Percentiles rank a stretch among this genome's conserved stretches.
Evolutionary conservation across 768 basidiomycete genomes (phyloP).

Genomic region (Tylopilus balloui): DNA sequence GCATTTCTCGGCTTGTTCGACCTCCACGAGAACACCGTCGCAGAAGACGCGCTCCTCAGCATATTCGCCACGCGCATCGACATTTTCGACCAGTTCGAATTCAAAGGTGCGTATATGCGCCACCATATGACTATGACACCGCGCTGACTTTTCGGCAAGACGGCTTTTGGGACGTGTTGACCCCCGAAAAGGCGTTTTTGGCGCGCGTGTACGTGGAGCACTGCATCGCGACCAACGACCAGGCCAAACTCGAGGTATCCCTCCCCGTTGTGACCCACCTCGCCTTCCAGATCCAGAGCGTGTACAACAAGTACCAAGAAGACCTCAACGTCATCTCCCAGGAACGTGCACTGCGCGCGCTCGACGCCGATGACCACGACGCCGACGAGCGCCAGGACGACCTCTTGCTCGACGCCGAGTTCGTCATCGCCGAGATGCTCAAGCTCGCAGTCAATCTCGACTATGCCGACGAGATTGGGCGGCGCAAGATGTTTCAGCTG

Average conservation of each 20-base stretch:
- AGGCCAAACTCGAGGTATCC: slow-evolving; percentile 56
- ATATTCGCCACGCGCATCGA: slow-evolving; percentile 65
- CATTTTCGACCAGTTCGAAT: slow-evolving; percentile 62
- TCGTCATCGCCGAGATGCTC: slow-evolving; percentile 78
- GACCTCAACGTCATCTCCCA: slow-evolving; percentile 40
- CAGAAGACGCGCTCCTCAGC: slow-evolving; percentile 69
- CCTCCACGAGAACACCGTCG: slow-evolving; percentile 52
- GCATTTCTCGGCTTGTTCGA: slow-evolving; percentile 58
- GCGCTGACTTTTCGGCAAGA: slow-evolving; percentile 40
- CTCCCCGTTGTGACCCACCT: slow-evolving; percentile 83
- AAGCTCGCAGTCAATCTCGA: slow-evolving; percentile 75
- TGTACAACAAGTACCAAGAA: slow-evolving; percentile 63
- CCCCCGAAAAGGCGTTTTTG: slow-evolving; percentile 75
- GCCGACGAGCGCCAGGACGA: slow-evolving; percentile 49
- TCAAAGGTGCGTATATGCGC: slow-evolving; percentile 51
- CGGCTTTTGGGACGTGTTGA: slow-evolving; percentile 63
- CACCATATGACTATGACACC: background rate
- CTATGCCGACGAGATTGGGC: slow-evolving; percentile 88
- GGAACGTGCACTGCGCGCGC: slow-evolving; percentile 24
- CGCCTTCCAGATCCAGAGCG: slow-evolving; percentile 67
- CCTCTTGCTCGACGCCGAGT: slow-evolving; percentile 35
- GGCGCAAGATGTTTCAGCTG: slow-evolving; percentile 81
- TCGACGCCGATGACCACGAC: slow-evolving; percentile 33
- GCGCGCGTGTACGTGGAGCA: slow-evolving; percentile 80
- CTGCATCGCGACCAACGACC: slow-evolving; percentile 59